Evolutionary conservation across 2,329 filamentous ascomycete species (phyloP), one percentile per base, ranked within the genome.

Genomic region (Apiospora pterosperma): DNA sequence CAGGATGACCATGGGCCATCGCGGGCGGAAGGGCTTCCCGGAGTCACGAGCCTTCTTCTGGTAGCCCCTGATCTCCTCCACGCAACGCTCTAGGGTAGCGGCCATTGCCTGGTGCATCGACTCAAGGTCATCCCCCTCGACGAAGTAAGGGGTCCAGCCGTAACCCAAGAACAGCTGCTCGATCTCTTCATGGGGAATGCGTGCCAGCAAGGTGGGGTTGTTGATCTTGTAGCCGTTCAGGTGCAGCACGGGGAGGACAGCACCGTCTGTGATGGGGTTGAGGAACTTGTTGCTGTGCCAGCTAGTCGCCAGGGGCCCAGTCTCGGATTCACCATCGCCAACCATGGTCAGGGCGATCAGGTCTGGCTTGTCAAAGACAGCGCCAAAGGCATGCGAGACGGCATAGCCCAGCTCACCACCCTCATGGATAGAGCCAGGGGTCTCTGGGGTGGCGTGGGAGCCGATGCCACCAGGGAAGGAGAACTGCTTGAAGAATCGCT

Each of bases 141-240:
- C 91, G 70, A 93, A 92, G 77, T 92, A 93, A 10, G 91, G 91
- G 60, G 88, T 86, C 88, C 90, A 94, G 69, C 91, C 91, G 71
- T 93, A 93, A 36, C 91, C 91, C 48, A 85, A 68, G 76, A 94
- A 91, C 21, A 94, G 81, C 28, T 83, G 80, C 69, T 88, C 84
- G 6, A 94, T 82, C 77, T 94, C 91, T 67, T 90, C 86, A 74
- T 93, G 90, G 52, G 86, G 86, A 72, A 94, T 90, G 69, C 91
- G 87, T 16, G 91, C 88, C 19, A 93, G 84, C 0, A 94, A 74
- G 5, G 88, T 93, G 10, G 90, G 90, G 76, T 92, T 92, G 81
- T 92, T 92, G 81, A 93, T 93, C 82, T 94, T 94, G 84, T 93
- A 94, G 59, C 91, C 91, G 71, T 94, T 94, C 38, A 94, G 82